phyloP scores from a whole-genome alignment of 1,139 yeast species.

The Hansenula sp. region DNA sequence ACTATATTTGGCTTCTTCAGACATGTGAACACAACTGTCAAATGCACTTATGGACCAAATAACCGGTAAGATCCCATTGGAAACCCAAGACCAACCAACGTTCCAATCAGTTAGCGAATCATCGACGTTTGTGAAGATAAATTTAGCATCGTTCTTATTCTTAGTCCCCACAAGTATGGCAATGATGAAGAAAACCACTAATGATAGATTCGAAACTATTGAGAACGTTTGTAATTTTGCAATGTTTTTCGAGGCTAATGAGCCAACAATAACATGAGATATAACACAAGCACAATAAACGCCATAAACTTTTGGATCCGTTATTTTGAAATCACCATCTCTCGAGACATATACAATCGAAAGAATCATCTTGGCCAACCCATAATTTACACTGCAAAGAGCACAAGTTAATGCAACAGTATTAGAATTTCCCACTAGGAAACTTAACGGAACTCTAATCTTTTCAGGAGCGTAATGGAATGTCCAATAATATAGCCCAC shows the following conservation, averaged over 20 bases:
- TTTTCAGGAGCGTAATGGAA: conserved; percentile 44
- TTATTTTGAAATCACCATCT: conserved; percentile 40
- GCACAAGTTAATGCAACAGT: conserved; percentile 51
- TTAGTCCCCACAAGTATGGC: conserved; percentile 57
- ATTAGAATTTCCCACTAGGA: conserved; percentile 52
- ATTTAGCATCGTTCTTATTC: conserved; percentile 31
- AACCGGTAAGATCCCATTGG: conserved; percentile 57
- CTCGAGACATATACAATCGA: conserved; percentile 42
- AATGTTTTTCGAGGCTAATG: conserved; percentile 43
- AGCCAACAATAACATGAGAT: conserved; percentile 40
- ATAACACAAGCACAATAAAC: conserved; percentile 46
- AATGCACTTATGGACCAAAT: conserved; percentile 66
- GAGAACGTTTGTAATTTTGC: conserved; percentile 56
- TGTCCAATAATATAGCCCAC: conserved; percentile 64
- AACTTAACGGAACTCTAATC: conserved; percentile 37
- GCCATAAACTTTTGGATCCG: conserved; percentile 43
- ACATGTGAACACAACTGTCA: conserved; percentile 68
- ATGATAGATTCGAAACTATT: conserved; percentile 45
- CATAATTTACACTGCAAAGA: conserved; percentile 49
- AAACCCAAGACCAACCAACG: conserved; percentile 55
- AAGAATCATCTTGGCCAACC: conserved; percentile 46
- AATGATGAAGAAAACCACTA: conserved; percentile 50
- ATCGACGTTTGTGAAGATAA: conserved; percentile 44
- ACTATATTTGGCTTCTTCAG: conserved; percentile 46
- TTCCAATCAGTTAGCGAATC: conserved; percentile 53